Evolutionary conservation across 768 basidiomycete species (phyloP).

Genomic region (Pulveroboletus sp.): DNA sequence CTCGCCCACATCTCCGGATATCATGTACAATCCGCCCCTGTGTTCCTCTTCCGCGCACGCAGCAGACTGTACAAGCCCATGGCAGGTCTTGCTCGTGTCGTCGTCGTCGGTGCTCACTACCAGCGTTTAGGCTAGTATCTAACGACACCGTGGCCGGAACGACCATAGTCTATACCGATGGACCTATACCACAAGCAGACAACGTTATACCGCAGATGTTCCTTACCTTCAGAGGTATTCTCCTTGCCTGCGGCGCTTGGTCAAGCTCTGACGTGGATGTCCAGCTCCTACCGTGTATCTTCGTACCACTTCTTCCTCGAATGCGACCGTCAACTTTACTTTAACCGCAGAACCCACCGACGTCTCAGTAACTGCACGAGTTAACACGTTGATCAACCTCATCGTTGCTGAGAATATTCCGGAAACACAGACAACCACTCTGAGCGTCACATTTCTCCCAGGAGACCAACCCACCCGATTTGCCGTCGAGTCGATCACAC

Average conservation of each 20-base stretch:
- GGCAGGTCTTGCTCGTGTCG: conserved; percentile 5
- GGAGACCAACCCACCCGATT: conserved; percentile 27
- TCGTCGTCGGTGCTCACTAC: neutral
- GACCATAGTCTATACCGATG: conserved; percentile 33
- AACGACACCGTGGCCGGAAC: conserved; percentile 13
- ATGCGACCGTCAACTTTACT: conserved; percentile 51
- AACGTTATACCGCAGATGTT: conserved; percentile 55
- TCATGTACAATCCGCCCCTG: conserved; percentile 26
- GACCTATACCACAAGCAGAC: conserved; percentile 38
- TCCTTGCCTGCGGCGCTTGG: neutral
- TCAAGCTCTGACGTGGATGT: conserved; percentile 2
- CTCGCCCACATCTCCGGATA: conserved; percentile 19
- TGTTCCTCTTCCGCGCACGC: conserved; percentile 11
- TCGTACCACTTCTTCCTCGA: conserved; percentile 40
- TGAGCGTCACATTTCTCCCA: conserved; percentile 39
- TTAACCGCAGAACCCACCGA: conserved; percentile 36
- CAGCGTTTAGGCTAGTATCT: conserved; percentile 20
- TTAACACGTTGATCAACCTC: conserved; percentile 40
- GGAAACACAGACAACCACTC: conserved; percentile 36
- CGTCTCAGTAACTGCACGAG: conserved; percentile 30
- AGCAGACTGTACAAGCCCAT: conserved; percentile 24
- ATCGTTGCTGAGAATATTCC: conserved; percentile 38
- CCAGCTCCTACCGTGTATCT: conserved; percentile 44
- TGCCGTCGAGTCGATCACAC: conserved; percentile 35
- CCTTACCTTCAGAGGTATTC: conserved; percentile 47